Base-by-base conservation (phyloP, 2,329 filamentous ascomycete genomes). In the Furcasterigmium sp. region DNA sequence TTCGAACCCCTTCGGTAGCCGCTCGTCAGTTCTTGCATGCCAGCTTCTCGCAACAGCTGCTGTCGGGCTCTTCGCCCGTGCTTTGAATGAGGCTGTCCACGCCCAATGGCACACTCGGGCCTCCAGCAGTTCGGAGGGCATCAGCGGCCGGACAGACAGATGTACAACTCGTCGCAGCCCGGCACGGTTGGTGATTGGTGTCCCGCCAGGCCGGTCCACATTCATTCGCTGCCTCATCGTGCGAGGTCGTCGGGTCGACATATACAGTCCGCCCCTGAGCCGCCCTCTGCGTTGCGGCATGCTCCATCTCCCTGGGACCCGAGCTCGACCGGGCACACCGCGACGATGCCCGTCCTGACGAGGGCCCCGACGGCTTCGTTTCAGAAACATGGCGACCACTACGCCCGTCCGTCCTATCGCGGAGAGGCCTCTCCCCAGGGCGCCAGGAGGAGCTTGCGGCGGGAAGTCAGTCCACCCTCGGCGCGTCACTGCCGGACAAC, bases 401-500 rank as follows among this genome's bases (percentile, higher is more conserved):
- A 45, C 18, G 29, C 39, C 7, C 32, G 25, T 39, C 35, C 32
- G 19, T 26, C 21, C 32, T 41, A 18, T 25, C 29, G 2, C 18
- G 42, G 25, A 37, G 53, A 56, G 25, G 53, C 55, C 32, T 35
- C 15, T 21, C 47, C 51, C 34, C 55, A 55, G 25, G 56, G 53
- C 42, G 60, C 56, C 45, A 59, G 56, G 37, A 55, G 53, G 37
- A 52, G 53, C 20, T 57, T 57, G 7, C 54, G 56, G 28, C 48
- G 56, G 42, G 56, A 55, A 47, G 38, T 47, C 39, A 63, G 61
- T 46, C 63, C 63, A 32, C 59, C 54, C 21, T 66, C 65, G 21
- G 58, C 59, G 21, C 61, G 57, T 44, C 53, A 54, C 41, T 59
- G 63, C 46, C 63, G 61, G 29, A 69, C 67, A 4, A 65, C 63